Conservation (phyloP, 371 early-diverging fungal genomes). For the Chytridiales sp. region DNA sequence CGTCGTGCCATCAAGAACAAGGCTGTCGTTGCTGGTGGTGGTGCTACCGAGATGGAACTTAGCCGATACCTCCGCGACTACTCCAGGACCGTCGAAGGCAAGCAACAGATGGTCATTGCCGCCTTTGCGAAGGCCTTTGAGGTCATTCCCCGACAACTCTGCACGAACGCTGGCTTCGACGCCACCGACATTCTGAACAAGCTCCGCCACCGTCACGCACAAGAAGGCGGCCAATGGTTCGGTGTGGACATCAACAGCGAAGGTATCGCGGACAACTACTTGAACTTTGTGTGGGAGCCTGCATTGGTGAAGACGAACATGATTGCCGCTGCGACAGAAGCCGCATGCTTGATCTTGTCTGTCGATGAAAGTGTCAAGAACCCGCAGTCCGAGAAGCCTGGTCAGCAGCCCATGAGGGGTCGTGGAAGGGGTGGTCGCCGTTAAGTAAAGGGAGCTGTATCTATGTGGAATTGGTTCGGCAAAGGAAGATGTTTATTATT, state of each 20-base stretch:
- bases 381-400: constrained; percentile 55
- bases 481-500: no score
- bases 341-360: constrained; percentile 92
- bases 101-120: constrained; percentile 94
- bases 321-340: constrained; percentile 93
- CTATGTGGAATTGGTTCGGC: no score
- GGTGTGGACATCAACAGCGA: constrained; percentile 94
- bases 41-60: constrained; percentile 98
- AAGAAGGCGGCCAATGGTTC: constrained; percentile 76
- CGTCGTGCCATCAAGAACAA: constrained; percentile 93
- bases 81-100: constrained; percentile 89
- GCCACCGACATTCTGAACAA: constrained; percentile 98
- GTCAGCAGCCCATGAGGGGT: constrained; percentile 20
- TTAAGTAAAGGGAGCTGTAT: no score
- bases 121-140: constrained; percentile 98
- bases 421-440: constrained; percentile 9
- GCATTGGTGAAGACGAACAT: constrained; percentile 98
- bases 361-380: constrained; percentile 95
- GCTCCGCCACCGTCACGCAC: constrained; percentile 93
- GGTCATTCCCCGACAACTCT: constrained; percentile 97
- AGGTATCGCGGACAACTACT: constrained; percentile 87
- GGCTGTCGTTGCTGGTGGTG: constrained; percentile 97
- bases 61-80: constrained; percentile 92
- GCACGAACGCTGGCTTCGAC: constrained; percentile 99
- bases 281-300: constrained; percentile 99